Evolutionary conservation across 345 rosid species (phyloP), one percentile per base, ranked within the genome.

Genomic region (Abelmoschus esculentus): DNA sequence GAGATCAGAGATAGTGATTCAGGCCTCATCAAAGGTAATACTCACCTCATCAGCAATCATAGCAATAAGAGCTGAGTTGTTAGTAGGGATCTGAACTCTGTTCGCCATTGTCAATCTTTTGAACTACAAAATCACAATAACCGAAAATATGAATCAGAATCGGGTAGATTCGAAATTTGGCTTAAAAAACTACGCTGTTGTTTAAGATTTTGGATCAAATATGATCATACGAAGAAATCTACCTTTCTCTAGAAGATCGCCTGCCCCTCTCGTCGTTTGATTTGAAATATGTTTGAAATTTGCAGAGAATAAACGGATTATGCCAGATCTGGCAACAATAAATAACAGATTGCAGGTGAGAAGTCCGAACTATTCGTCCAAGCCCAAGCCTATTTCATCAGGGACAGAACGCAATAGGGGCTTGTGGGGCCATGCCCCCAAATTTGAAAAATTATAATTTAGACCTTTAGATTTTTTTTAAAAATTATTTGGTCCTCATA

Each of bases 11-110:
- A 22, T 3, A 22, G 5, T 44, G 53, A 70, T 70, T 47, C 49
- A 32, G 12, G 17, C 40, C 34, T 19, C 32, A 44, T 28, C 18
- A 47, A 22, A 64, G 17, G 8, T 11, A 17, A 19, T n/a, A 60
- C 34, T 55, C 68, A 89, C 92, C 90, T 87, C 96, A 73, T 89
- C 96, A 3, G 89, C 92, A 60, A 87, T 87, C 89, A 89, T 84
- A 10, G 96, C 90, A 6, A 87, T 87, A 59, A 87, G 87, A n/a
- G 89, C 90, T 62, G 92, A 86, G 73, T 75, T 89, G 36, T 57
- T 84, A 64, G 83, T 77, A 42, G 80, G 81, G 68, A 89, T 84
- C 72, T 76, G 79, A 79, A 79, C 49, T 87, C 84, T 87, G 76
- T 78, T 80, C 71, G 92, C 90, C 96, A 87, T 87, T 61, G 36